Base-by-base conservation (phyloP, 495 filamentous ascomycete species). In the Rhypophila decipiens region DNA sequence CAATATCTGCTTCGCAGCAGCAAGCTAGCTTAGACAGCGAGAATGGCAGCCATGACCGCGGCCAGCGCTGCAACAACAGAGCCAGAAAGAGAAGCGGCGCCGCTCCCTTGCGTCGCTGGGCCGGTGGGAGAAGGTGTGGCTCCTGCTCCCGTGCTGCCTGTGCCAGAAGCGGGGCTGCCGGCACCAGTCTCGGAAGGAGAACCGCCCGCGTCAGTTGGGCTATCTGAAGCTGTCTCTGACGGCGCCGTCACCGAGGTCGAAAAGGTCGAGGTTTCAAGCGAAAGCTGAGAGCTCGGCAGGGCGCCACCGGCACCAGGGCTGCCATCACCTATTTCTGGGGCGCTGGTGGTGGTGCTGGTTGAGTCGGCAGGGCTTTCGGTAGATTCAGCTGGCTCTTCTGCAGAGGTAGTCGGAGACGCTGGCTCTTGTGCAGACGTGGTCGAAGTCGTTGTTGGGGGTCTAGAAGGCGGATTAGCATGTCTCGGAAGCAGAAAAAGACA, bases 1-100 rank as follows among this genome's bases (percentile, higher is more conserved):
- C n/a, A n/a, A n/a, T n/a, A n/a, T n/a, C n/a, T n/a, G n/a, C n/a
- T n/a, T n/a, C n/a, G n/a, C n/a, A n/a, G n/a, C n/a, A n/a, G n/a
- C n/a, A n/a, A n/a, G n/a, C n/a, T n/a, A n/a, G 31, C 5, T 49
- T 19, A 49, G n/a, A 54, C 20, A 1, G 37, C 46, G 20, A 54
- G 38, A 10, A 68, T 57, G 11, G 53, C 60, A 20, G 45, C 41
- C 51, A 68, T 50, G n/a, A 61, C 47, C 15, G 53, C 61, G 13
- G 50, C 55, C 40, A 67, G 52, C 12, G 58, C 53, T 8, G 55
- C 65, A 5, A 50, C 56, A 15, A 64, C 49, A 5, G 53, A 58
- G 39, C 59, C 54, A 9, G 50, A 52, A 18, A 46, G 17, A 24
- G 21, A 5, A 12, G 36, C 49, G 13, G 55, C 47, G 21, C 58